Base-by-base conservation (phyloP, 495 filamentous ascomycete species). In the Mytilinidion resinicola region DNA sequence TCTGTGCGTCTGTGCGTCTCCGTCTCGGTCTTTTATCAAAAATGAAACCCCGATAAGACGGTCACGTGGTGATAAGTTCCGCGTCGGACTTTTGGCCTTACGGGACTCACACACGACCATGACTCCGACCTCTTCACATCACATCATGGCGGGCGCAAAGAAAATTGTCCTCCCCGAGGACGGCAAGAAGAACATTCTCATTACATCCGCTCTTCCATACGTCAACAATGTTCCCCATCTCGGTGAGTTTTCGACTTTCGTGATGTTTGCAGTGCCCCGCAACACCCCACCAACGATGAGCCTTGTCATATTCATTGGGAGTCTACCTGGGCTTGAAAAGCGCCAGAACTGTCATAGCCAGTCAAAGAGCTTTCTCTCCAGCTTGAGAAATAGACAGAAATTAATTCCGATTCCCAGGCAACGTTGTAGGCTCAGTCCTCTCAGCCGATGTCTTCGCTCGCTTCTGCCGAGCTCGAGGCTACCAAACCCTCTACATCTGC, bases 341-440 rank as follows among this genome's bases (percentile, higher is more conserved):
- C 25, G 3, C 25, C 25, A 30, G 6, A 2, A 30, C 25, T 30
- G 25, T 30, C 25, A 30, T 6, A 2, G 6, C 2, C 6, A 30
- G 25, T 30, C 25, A 6, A 30, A 30, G 25, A 30, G 25, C 25
- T 30, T 30, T 30, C 25, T 30, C 25, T 30, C 6, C 25, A 30
- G 25, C 25, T 30, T 30, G 6, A 30, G 25, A 30, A 30, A 30
- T 30, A 30, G 6, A 30, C 25, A 30, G 25, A 30, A 30, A 30
- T 6, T 30, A 30, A 30, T 30, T 6, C 25, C 25, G 3, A 30
- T 2, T 6, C 25, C 6, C 25, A 30, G 25, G 93, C 54, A 98
- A 98, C 72, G 85, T 96, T 55, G 81, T 96, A 53, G 93, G 93
- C 55, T 89, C 85, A 62, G 90, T 96, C 38, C 80, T 97, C 66